Base-by-base conservation (phyloP, 495 filamentous ascomycete species). In the Xanthoparmelia taractica region DNA sequence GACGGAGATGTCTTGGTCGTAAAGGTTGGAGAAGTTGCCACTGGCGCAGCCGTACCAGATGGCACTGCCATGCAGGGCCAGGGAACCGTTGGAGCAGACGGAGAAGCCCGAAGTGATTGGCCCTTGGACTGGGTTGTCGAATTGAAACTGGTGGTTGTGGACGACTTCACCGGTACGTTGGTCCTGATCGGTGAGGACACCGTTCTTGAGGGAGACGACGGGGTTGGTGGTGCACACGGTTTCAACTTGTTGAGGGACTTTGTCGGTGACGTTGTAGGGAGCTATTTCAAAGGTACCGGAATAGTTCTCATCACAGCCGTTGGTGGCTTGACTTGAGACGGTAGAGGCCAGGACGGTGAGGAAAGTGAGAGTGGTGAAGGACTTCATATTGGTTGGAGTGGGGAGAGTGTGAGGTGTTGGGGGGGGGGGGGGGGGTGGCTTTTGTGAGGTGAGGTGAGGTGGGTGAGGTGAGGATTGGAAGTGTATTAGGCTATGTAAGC, bases 81-180 rank as follows among this genome's bases (percentile, higher is more conserved):
- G 68, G 52, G 79, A 75, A 2, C 37, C 33, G 74, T 87, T 85
- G 61, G 66, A 60, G 70, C 87, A 89, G 29, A 81, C 71, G 11
- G 83, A 84, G 73, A 84, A 91, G 36, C 88, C 88, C 18, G 75
- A 76, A 17, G 84, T 90, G 73, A 78, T 84, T 52, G 82, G 85
- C 15, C 79, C 75, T 73, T 91, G 88, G 4, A 86, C 80, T 0
- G 87, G 87, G 1, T 59, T 74, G 71, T 91, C 88, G 68, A 91
- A 91, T 71, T 91, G 88, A 73, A 90, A 85, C 69, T 91, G 88
- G 71, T 72, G 78, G 78, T 90, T 90, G 69, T 79, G 74, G 23
- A 84, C 87, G 61, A 91, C 86, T 75, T 88, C 86, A 55, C 87
- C 88, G 50, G 77, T 87, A 58, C 87, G 83, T 25, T 73, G 76